A percentile compares a stretch with the other conserved stretches of the same genome.
phyloP scores from a whole-genome alignment of 2,329 filamentous ascomycete genomes.

The Orbilia ellipsospora region DNA sequence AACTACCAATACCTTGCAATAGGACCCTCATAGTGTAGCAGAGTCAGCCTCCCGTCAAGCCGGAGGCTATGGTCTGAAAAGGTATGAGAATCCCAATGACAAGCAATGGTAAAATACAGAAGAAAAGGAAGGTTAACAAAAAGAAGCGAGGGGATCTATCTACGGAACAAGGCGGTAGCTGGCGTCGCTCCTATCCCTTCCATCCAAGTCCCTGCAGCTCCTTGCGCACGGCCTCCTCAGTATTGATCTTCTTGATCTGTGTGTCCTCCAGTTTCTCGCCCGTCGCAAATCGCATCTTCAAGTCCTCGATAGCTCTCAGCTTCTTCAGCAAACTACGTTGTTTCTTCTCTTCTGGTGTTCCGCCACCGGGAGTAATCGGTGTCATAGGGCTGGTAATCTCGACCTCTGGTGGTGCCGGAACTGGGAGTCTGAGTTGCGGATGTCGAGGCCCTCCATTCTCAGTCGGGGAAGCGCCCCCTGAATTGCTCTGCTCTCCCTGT shows the following conservation, averaged over 20 bases:
- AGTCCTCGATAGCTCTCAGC: conserved; percentile 94
- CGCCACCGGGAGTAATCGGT: conserved; percentile 66
- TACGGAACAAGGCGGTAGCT: neutral
- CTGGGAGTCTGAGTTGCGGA: conserved; percentile 58
- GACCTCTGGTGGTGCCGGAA: conserved; percentile 59
- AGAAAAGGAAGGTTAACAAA: neutral
- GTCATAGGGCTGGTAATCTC: conserved; percentile 63
- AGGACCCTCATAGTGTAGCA: too few species aligned
- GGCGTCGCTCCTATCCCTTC: conserved; percentile 59
- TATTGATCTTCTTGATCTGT: conserved; percentile 97
- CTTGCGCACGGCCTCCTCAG: conserved; percentile 83
- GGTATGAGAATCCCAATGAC: too few species aligned
- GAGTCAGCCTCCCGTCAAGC: too few species aligned
- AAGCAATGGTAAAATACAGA: neutral
- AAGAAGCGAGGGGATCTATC: neutral
- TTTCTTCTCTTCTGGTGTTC: conserved; percentile 79
- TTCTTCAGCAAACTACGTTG: conserved; percentile 94
- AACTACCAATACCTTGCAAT: conserved; percentile 2
- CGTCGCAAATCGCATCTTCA: conserved; percentile 94
- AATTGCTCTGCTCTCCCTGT: conserved; percentile 55
- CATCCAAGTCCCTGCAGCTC: conserved; percentile 77
- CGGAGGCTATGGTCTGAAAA: too few species aligned
- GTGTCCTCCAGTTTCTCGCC: conserved; percentile 98
- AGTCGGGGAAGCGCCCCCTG: conserved; percentile 60
- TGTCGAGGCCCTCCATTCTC: conserved; percentile 58